Evolutionary conservation across 2,329 filamentous ascomycete genomes (phyloP), one percentile per base, ranked within the genome.

Genomic region (Fusarium devonianum): DNA sequence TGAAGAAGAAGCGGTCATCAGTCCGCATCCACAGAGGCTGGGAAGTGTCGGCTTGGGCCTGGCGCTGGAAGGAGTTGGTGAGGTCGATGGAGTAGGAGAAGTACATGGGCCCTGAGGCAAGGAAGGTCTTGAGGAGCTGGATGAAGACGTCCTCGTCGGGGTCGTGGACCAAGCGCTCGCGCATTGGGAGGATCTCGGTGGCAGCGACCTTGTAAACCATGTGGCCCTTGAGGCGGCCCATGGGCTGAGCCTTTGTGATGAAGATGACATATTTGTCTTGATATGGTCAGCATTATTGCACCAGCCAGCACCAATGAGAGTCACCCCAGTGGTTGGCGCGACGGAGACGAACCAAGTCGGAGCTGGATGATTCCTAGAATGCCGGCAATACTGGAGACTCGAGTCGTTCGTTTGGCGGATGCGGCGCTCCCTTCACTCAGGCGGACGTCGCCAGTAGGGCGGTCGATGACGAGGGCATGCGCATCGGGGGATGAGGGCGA

Each of bases 1-100:
- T 99, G 91, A 93, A 99, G 79, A 97, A 99, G 79, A 99, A 99
- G 58, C 94, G 90, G 70, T 97, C 92, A 72, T 99, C 94, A 57
- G 93, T 88, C 62, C 92, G 82, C 78, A 89, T 87, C 94, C 94
- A 99, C 49, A 97, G 75, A 10, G 94, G 92, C 45, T 81, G 77
- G 12, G 82, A 82, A 46, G 78, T 75, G 69, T 96, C 85, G 58
- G 85, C 78, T 61, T 92, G 85, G 4, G 92, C 86, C 71, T 97
- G 94, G 58, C 94, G 86, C 75, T 99, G 94, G 77, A 97, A 96
- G 69, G 85, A 92, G 78, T 96, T 99, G 63, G 94, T 99, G 58
- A 99, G 82, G 73, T 99, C 94, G 71, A 96, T 85, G 7, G 92
- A 93, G 78, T 99, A 99, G 48, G 94, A 97, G 68, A 97, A 99